Evolutionary conservation across 1,284 basidiomycete species (phyloP).

Genomic region (Melampsora larici-populina): DNA sequence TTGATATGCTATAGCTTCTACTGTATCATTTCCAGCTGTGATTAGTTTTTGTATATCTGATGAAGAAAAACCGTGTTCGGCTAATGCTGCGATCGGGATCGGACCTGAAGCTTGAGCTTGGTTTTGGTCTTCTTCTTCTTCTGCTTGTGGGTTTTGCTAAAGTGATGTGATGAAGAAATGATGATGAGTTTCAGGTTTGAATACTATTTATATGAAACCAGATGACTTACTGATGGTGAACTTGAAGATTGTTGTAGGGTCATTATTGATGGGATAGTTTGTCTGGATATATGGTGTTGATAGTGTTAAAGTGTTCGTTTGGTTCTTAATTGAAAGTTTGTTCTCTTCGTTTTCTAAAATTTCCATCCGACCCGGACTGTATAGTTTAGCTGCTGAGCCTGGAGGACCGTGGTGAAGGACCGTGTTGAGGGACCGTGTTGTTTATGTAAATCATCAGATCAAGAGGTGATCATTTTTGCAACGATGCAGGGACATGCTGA

Average conservation of each 20-base stretch:
- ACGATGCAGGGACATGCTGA: too few relatives aligned
- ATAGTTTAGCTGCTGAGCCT: too few relatives aligned
- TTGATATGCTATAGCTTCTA: constrained; percentile 94
- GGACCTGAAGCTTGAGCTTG: constrained; percentile 11
- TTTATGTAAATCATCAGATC: too few relatives aligned
- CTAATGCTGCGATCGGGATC: constrained; percentile 26
- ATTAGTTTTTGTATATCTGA: constrained; percentile 93
- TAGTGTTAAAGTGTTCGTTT: neutral
- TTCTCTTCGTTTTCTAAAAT: too few relatives aligned
- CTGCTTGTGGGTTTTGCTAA: constrained; percentile 30
- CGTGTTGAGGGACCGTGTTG: too few relatives aligned
- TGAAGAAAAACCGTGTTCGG: constrained; percentile 81
- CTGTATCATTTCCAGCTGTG: constrained; percentile 88
- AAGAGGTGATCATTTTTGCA: too few relatives aligned
- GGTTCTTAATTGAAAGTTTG: too few relatives aligned
- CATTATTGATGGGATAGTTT: neutral
- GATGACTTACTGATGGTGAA: neutral
- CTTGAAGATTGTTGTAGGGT: neutral
- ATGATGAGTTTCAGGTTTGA: neutral
- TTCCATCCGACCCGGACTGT: too few relatives aligned
- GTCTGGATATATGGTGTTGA: neutral
- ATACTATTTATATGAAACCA: neutral
- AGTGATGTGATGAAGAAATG: neutral
- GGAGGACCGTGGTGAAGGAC: too few relatives aligned
- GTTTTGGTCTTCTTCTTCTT: constrained; percentile 29